These are phyloP conservation scores for Kondoa subrosea DNA, from an alignment of 768 basidiomycete genomes.

Conservation along the genomic window DNA sequence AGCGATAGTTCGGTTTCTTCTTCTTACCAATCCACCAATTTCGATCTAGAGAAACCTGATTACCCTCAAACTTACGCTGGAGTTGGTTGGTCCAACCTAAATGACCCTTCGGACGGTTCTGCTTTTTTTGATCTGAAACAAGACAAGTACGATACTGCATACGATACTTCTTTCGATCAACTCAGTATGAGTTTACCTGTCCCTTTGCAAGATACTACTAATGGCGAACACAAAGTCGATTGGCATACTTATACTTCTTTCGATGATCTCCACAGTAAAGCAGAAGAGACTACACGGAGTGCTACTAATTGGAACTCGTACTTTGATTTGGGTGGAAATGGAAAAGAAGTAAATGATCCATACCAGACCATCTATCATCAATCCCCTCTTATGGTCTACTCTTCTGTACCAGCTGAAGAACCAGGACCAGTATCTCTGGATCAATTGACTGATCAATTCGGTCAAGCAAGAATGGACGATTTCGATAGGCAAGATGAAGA, in stretches of 20 bases:
- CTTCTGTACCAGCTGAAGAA: neutral
- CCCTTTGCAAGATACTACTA: neutral
- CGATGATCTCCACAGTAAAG: too few species aligned
- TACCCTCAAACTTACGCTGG: neutral
- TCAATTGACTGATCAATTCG: neutral
- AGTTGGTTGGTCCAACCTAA: neutral
- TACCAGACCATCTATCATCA: neutral
- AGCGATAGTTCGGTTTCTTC: neutral
- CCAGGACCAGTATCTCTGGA: too few species aligned
- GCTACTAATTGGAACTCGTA: too few species aligned
- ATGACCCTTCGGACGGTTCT: neutral
- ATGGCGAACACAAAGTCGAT: neutral
- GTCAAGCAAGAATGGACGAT: neutral
- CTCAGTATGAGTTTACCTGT: neutral
- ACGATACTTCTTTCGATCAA: neutral
- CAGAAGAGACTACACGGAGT: too few species aligned
- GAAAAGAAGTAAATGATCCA: neutral
- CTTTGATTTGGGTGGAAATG: neutral
- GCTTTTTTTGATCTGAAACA: neutral
- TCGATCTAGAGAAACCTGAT: too few species aligned
- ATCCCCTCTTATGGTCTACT: neutral
- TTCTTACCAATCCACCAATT: neutral
- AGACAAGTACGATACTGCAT: neutral
- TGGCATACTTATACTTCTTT: too few species aligned
- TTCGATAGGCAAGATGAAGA: too few species aligned